phyloP scores from a whole-genome alignment of 352 stramenopile species.

The Globisporangium sylvaticum region DNA sequence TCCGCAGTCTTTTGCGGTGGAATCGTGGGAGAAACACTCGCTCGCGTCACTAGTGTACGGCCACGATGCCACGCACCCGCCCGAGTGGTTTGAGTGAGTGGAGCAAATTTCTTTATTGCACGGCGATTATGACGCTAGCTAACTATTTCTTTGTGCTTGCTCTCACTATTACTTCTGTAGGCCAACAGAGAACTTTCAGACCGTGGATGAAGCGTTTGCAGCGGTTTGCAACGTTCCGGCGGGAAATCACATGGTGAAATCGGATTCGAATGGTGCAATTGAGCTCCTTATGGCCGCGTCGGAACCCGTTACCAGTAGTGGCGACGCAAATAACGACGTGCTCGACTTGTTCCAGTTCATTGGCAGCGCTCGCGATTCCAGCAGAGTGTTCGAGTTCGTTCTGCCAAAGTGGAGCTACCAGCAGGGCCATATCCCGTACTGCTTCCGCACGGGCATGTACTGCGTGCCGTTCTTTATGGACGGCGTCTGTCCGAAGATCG shows the following conservation, averaged over 20 bases:
- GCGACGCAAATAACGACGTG: not conserved
- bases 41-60: slow-evolving; percentile 43
- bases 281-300: slow-evolving; percentile 12
- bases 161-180: slow-evolving; percentile 12
- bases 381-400: slow-evolving; percentile 12
- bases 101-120: not conserved
- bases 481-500: slow-evolving; percentile 33
- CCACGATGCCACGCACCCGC: slow-evolving; percentile 23
- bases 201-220: slow-evolving; percentile 28
- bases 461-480: slow-evolving; percentile 47
- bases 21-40: slow-evolving; percentile 44
- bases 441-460: slow-evolving; percentile 48
- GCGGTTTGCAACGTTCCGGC: slow-evolving; percentile 25
- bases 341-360: slow-evolving; percentile 11
- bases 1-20: slow-evolving; percentile 26
- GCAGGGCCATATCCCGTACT: slow-evolving; percentile 47
- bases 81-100: slow-evolving; percentile 61
- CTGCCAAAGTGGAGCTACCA: slow-evolving; percentile 46
- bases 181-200: slow-evolving; percentile 33
- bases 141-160: not conserved
- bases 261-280: slow-evolving; percentile 8
- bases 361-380: not conserved
- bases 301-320: not conserved
- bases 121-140: not conserved
- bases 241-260: slow-evolving; percentile 36